phyloP scores from a whole-genome alignment of 306 rosid species.

The Vachellia pachyceras region DNA sequence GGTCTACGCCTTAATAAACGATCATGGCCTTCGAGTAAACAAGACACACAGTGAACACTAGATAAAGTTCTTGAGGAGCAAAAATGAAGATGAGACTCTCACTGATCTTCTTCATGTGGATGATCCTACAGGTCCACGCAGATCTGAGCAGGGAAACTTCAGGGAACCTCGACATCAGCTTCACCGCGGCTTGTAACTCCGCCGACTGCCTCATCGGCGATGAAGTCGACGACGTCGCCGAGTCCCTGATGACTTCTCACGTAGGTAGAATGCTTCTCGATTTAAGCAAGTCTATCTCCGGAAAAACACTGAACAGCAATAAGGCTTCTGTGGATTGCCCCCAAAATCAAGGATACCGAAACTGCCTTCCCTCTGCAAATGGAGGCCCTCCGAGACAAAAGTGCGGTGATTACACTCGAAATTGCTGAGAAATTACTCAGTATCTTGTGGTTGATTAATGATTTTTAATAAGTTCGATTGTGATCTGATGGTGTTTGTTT shows the following conservation, averaged over 20 bases:
- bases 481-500: background rate
- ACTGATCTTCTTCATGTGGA: conserved; percentile 5
- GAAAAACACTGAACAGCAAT: background rate
- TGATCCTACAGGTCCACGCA: conserved; percentile 33
- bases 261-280: conserved; percentile 40
- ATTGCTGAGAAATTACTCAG: conserved; percentile 21
- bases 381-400: conserved; percentile 17
- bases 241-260: conserved; percentile 39
- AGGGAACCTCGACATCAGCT: conserved; percentile 16
- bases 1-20: background rate
- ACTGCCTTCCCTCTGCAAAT: conserved; percentile 30
- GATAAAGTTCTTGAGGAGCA: background rate
- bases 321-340: conserved; percentile 34
- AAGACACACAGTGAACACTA: too few relatives aligned
- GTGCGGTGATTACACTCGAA: conserved; percentile 18
- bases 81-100: conserved; percentile 40
- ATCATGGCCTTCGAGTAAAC: conserved; percentile 25
- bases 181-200: conserved; percentile 14
- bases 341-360: conserved; percentile 10
- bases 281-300: background rate
- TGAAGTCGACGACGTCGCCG: conserved; percentile 34
- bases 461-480: background rate
- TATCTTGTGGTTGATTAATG: background rate
- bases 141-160: conserved; percentile 12
- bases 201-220: conserved; percentile 40